These are phyloP conservation scores for Perilla frutescens DNA, from an alignment of 257 asterid species.

Conservation along the genomic window DNA sequence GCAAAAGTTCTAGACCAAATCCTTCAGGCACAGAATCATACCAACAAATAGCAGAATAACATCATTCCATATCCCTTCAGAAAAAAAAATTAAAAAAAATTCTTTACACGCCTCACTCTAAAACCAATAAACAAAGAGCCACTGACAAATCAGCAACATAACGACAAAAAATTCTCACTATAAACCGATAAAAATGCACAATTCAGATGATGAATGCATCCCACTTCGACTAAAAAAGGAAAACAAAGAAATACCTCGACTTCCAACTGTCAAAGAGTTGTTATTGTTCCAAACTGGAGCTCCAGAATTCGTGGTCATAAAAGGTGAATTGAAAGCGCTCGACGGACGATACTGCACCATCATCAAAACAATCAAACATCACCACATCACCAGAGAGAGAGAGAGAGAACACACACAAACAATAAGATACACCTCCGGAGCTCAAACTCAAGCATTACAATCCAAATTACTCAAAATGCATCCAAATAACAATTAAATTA, in stretches of 20 bases:
- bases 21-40: neutral
- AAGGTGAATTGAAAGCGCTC: conserved; percentile 72
- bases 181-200: neutral
- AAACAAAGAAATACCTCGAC: conserved; percentile 50
- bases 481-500: neutral
- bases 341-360: conserved; percentile 77
- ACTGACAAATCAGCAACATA: conserved; percentile 5
- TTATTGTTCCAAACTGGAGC: conserved; percentile 87
- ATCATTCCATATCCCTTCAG: neutral
- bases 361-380: conserved; percentile 30
- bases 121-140: conserved; percentile 20
- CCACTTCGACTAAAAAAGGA: neutral
- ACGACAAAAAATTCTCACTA: neutral
- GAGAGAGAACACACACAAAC: neutral
- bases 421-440: neutral
- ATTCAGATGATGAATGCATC: neutral
- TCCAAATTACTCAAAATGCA: conserved; percentile 3
- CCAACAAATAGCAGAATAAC: neutral
- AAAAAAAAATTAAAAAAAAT: neutral
- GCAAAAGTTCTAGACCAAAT: neutral
- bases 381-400: conserved; percentile 8
- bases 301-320: conserved; percentile 80
- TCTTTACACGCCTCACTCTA: neutral
- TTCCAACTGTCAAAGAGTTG: conserved; percentile 75
- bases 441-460: neutral